Evolutionary conservation across 2,329 filamentous ascomycete species (phyloP), one percentile per base, ranked within the genome.

Genomic region (Xylariales sp.): DNA sequence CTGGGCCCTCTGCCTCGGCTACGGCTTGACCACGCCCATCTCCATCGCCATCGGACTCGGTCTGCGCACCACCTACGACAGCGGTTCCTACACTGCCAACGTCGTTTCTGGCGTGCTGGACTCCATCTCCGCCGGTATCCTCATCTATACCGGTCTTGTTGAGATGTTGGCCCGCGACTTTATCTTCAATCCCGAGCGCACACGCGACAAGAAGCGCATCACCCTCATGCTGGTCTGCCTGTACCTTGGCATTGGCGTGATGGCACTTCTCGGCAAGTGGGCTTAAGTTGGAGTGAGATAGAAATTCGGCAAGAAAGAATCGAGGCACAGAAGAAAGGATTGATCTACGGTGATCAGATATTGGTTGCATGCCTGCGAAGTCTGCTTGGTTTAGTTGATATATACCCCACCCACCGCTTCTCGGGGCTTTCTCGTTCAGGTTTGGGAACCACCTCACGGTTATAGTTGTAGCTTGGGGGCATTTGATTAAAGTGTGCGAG

Each of bases 151-250:
- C 0, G 89, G 88, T 4, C 69, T 97, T 15, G 88, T 97, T 5
- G 91, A 97, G 67, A 71, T 97, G 29, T 83, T 96, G 70, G 91
- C 91, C 1, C 88, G 95, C 55, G 91, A 97, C 61, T 96, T 96
- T 66, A 90, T 97, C 85, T 95, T 95, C 66, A 93, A 86, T 61
- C 76, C 77, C 5, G 79, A 85, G 48, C 94, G 95, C 88, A 80
- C 84, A 41, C 78, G 78, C 34, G 85, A 85, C 1, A 77, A 78
- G 23, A 74, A 74, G 43, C 75, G 78, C 33, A 75, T 88, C 43
- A 60, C 89, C 28, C 65, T 70, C 37, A 89, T 88, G 0, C 88
- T 91, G 54, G 68, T 64, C 0, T 81, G 86, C 39, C 83, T 96
- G 57, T 77, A 74, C 38, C 59, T 88, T 18, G 90, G 90, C 35